A percentile compares a stretch with the other conserved stretches of the same genome.
Conservation (phyloP, 1,139 yeast genomes). For the Wickerhamomyces sp. region DNA sequence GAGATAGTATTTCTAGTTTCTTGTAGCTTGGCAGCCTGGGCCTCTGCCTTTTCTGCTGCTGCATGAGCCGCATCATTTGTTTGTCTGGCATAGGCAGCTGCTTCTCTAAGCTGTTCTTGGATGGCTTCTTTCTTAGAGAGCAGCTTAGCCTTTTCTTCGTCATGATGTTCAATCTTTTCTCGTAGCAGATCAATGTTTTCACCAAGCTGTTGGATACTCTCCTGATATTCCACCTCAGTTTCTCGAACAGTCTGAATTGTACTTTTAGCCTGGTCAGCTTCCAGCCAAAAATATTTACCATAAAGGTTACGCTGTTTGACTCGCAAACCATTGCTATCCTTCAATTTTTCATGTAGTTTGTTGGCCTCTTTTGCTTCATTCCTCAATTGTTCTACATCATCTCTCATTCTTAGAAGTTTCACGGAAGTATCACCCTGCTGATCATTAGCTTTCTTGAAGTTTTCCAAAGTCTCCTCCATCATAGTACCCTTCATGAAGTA, state of each 20-base stretch:
- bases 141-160: constrained; percentile 21
- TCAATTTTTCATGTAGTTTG: constrained; percentile 31
- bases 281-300: constrained; percentile 69
- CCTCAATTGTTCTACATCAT: constrained; percentile 27
- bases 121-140: constrained; percentile 11
- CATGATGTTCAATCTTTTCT: constrained; percentile 21
- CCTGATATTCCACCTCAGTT: constrained; percentile 22
- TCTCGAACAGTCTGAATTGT: constrained; percentile 24
- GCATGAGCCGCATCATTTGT: not conserved
- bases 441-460: constrained; percentile 39
- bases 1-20: constrained; percentile 13
- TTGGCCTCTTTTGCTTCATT: constrained; percentile 34
- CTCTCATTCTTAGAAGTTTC: constrained; percentile 35
- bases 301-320: constrained; percentile 40
- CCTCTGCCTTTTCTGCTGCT: constrained; percentile 5
- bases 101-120: constrained; percentile 18
- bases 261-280: constrained; percentile 21
- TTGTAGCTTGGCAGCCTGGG: not conserved
- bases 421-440: constrained; percentile 38
- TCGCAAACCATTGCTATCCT: constrained; percentile 34
- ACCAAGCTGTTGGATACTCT: constrained; percentile 25
- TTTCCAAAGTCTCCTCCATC: constrained; percentile 54
- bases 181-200: constrained; percentile 21
- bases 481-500: constrained; percentile 79
- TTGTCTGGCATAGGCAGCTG: not conserved